These are phyloP conservation scores for Xylaria sp. DNA, from an alignment of 2,329 filamentous ascomycete genomes.

Conservation along the genomic window DNA sequence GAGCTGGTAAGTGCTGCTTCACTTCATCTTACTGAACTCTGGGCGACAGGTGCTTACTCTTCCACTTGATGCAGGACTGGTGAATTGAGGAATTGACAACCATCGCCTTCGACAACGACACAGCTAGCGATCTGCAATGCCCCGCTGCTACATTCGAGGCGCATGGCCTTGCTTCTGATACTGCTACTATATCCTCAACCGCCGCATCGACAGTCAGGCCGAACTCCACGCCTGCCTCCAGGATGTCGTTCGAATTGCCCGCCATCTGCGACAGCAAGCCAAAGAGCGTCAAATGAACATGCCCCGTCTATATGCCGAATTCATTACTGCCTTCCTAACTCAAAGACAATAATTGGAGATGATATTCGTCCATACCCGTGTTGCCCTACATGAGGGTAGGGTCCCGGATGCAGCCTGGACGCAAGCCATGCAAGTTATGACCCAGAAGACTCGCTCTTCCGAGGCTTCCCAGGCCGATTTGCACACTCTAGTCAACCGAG, in stretches of 20 bases:
- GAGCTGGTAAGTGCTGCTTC: slow-evolving; percentile 8
- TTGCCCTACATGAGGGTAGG: neutral
- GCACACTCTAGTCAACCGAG: neutral
- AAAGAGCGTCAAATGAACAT: slow-evolving; percentile 3
- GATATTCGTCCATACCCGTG: neutral
- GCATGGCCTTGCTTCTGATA: slow-evolving; percentile 5
- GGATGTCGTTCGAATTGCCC: neutral
- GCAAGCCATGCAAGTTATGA: slow-evolving; percentile 5
- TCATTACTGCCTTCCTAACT: neutral
- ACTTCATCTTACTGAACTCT: neutral
- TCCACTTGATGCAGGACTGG: slow-evolving; percentile 2
- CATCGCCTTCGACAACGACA: neutral
- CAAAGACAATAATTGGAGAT: neutral
- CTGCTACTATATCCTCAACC: neutral
- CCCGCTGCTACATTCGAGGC: slow-evolving; percentile 8
- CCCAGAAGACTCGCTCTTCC: slow-evolving; percentile 1
- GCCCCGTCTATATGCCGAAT: slow-evolving; percentile 1
- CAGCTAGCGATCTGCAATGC: slow-evolving; percentile 3
- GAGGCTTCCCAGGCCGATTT: neutral
- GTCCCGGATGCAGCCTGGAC: slow-evolving; percentile 1
- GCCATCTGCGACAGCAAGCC: neutral
- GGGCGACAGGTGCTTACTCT: slow-evolving; percentile 4
- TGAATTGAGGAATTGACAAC: slow-evolving; percentile 6
- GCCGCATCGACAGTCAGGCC: neutral
- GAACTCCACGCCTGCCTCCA: neutral